A percentile compares a stretch with the other conserved stretches of the same genome.
Evolutionary conservation across 1,139 yeast species (phyloP).

Genomic region (Taphrina betulina): DNA sequence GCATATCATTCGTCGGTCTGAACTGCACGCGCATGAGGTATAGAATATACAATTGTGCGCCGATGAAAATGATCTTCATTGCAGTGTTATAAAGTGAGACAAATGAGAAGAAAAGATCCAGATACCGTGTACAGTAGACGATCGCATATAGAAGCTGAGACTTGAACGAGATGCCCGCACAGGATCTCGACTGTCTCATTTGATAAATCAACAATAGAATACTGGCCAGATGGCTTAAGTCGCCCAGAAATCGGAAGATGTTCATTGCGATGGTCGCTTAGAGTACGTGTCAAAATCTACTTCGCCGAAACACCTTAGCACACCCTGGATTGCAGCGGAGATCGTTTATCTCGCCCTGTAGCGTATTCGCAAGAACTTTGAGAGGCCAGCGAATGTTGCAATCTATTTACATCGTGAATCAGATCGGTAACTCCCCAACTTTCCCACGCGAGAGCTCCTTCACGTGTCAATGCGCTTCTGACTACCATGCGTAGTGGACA

Average conservation of each 20-base stretch:
- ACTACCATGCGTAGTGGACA: no score
- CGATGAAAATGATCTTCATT: slow-evolving; percentile 79
- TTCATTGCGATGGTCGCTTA: slow-evolving; percentile 39
- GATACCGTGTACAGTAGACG: slow-evolving; percentile 77
- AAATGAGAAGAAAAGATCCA: slow-evolving; percentile 50
- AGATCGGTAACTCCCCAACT: no score
- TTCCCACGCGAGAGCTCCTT: no score
- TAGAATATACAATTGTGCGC: slow-evolving; percentile 71
- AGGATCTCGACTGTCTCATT: slow-evolving; percentile 63
- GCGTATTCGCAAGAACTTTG: no score
- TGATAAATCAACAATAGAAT: slow-evolving; percentile 71
- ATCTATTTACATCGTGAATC: no score
- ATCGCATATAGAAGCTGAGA: slow-evolving; percentile 77
- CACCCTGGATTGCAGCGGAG: no score
- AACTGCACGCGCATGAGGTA: slow-evolving; percentile 66
- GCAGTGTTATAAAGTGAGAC: slow-evolving; percentile 70
- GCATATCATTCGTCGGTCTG: slow-evolving; percentile 53
- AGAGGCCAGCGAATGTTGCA: no score
- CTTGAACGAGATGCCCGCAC: slow-evolving; percentile 82
- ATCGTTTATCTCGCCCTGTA: no score
- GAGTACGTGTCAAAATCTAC: no score
- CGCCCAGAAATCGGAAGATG: slow-evolving; percentile 52
- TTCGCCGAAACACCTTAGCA: no score
- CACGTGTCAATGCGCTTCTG: no score
- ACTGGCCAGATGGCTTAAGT: slow-evolving; percentile 78